These are phyloP conservation scores for Suhomyces panamericanus DNA, from an alignment of 1,139 yeast species.

Conservation along the genomic window DNA sequence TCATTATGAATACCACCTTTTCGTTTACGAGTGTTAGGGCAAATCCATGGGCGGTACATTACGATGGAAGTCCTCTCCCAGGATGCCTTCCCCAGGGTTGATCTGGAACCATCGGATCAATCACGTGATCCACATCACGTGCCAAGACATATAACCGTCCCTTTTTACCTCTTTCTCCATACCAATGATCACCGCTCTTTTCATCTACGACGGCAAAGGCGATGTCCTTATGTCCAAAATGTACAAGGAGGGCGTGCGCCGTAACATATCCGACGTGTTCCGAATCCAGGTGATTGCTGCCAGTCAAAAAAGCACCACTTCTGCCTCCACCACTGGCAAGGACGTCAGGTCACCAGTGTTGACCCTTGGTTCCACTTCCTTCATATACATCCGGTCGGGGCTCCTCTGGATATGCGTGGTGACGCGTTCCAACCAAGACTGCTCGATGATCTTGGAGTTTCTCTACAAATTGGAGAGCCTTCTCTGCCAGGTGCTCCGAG, in stretches of 20 bases:
- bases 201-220: conserved; percentile 77
- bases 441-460: conserved; percentile 77
- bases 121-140: background rate
- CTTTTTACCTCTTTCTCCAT: background rate
- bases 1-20: no score
- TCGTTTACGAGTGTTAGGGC: no score
- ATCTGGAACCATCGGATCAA: no score
- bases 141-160: background rate
- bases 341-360: conserved; percentile 75
- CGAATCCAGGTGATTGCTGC: conserved; percentile 81
- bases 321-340: conserved; percentile 17
- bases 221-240: conserved; percentile 81
- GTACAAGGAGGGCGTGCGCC: conserved; percentile 38
- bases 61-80: background rate
- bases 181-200: conserved; percentile 73
- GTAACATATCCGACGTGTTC: conserved; percentile 83
- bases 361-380: conserved; percentile 91
- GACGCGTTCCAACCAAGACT: conserved; percentile 84
- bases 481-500: conserved; percentile 29
- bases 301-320: conserved; percentile 21
- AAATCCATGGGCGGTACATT: no score
- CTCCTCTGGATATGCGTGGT: conserved; percentile 83
- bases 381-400: conserved; percentile 72
- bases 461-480: conserved; percentile 60
- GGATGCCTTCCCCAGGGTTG: no score